phyloP scores from a whole-genome alignment of 2,329 filamentous ascomycete species.

The Fusarium nelsonii region DNA sequence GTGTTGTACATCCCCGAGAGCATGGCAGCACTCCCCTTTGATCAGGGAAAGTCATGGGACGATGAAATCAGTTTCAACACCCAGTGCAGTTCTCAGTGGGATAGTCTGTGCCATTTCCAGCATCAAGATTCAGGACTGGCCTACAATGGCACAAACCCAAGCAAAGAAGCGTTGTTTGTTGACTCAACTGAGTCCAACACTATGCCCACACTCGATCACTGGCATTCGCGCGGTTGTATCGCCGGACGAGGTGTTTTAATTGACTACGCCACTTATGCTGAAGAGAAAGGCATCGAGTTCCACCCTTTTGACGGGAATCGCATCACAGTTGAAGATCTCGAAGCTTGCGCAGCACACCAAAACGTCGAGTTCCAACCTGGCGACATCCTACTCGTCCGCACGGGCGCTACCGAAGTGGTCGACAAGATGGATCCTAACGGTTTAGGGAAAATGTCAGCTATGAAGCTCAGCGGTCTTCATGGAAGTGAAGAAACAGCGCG shows the following conservation, averaged over 20 bases:
- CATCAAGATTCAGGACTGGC: conserved; percentile 58
- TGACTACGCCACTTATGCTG: conserved; percentile 65
- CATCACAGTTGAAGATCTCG: conserved; percentile 67
- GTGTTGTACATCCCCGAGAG: conserved; percentile 50
- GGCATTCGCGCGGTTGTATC: conserved; percentile 56
- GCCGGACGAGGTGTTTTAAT: conserved; percentile 64
- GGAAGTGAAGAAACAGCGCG: conserved; percentile 65
- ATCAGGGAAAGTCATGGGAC: conserved; percentile 52
- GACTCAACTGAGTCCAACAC: conserved; percentile 25
- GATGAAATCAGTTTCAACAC: conserved; percentile 68
- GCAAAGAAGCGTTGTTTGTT: conserved; percentile 48
- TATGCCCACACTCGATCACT: conserved; percentile 61
- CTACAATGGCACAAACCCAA: conserved; percentile 64
- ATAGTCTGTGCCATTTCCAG: conserved; percentile 61
- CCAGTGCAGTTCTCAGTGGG: conserved; percentile 68
- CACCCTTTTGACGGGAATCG: conserved; percentile 65
- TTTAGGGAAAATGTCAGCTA: conserved; percentile 50
- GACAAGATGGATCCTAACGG: conserved; percentile 57
- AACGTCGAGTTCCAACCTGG: conserved; percentile 73
- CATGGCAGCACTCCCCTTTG: conserved; percentile 27
- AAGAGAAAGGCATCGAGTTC: conserved; percentile 62
- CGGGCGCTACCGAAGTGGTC: conserved; percentile 71
- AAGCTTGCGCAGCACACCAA: conserved; percentile 69
- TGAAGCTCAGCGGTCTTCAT: conserved; percentile 57
- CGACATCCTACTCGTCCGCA: conserved; percentile 75